These are phyloP conservation scores for Aureobasidium sp. DNA, from an alignment of 2,329 filamentous ascomycete species.

Conservation along the genomic window DNA sequence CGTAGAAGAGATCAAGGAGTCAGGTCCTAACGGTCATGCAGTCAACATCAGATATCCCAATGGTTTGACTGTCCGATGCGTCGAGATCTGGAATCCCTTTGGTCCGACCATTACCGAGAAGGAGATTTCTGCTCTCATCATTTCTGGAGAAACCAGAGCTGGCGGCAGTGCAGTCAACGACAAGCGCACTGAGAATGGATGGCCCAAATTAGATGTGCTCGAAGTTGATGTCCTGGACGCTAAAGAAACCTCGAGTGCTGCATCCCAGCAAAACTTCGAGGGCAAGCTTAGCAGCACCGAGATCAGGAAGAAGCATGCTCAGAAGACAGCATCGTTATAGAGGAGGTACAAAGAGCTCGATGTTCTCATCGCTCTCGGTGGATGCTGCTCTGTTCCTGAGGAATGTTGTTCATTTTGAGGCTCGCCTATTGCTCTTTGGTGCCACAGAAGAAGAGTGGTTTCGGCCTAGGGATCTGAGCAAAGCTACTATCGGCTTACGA, in stretches of 20 bases:
- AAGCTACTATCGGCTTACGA: too few relatives aligned
- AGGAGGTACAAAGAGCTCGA: background rate
- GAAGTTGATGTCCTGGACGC: constrained; percentile 84
- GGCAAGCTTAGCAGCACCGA: constrained; percentile 89
- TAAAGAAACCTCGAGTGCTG: constrained; percentile 34
- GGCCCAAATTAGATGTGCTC: constrained; percentile 69
- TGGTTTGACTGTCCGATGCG: constrained; percentile 65
- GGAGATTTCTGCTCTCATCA: constrained; percentile 69
- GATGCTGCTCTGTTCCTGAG: too few relatives aligned
- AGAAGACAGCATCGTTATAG: constrained; percentile 3
- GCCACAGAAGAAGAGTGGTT: too few relatives aligned
- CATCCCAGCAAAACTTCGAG: constrained; percentile 52
- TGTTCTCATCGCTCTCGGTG: too few relatives aligned
- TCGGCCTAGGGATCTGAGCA: too few relatives aligned
- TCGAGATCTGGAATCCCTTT: constrained; percentile 79
- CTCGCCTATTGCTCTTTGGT: too few relatives aligned
- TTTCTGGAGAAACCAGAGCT: constrained; percentile 79
- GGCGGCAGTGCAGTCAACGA: constrained; percentile 83
- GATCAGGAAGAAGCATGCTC: constrained; percentile 43
- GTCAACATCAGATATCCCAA: constrained; percentile 53
- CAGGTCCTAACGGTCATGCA: constrained; percentile 45
- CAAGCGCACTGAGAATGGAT: constrained; percentile 68
- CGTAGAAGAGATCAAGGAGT: constrained; percentile 33
- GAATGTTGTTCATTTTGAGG: too few relatives aligned
- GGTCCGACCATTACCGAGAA: constrained; percentile 84